Evolutionary conservation across 2,329 filamentous ascomycete species (phyloP).

Genomic region (Trichoderma afroharzianum): DNA sequence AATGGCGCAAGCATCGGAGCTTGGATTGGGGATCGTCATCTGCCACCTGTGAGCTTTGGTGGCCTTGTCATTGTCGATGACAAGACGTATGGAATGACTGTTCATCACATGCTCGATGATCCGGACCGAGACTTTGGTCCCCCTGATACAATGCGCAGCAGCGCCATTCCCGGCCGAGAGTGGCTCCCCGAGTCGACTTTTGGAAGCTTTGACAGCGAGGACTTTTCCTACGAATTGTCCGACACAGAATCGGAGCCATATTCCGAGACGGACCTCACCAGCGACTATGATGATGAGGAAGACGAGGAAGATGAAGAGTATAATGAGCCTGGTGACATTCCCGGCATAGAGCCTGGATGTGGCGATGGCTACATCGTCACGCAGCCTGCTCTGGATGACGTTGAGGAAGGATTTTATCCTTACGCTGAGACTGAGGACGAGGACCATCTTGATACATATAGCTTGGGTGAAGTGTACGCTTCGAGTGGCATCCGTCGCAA

Average conservation of each 20-base stretch:
- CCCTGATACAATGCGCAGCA: slow-evolving; percentile 35
- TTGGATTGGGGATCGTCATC: slow-evolving; percentile 77
- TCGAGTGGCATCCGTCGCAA: slow-evolving; percentile 84
- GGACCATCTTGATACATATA: slow-evolving; percentile 78
- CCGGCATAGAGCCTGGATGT: slow-evolving; percentile 70
- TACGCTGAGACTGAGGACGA: slow-evolving; percentile 66
- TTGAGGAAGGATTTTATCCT: slow-evolving; percentile 78
- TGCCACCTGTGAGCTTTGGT: slow-evolving; percentile 88
- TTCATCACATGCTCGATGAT: slow-evolving; percentile 91
- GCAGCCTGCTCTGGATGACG: slow-evolving; percentile 86
- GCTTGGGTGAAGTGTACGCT: slow-evolving; percentile 79
- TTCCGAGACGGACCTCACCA: slow-evolving; percentile 51
- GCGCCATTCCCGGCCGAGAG: slow-evolving; percentile 36
- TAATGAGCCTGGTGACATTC: slow-evolving; percentile 68
- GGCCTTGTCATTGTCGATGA: slow-evolving; percentile 83
- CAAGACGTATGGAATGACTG: slow-evolving; percentile 87
- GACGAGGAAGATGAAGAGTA: slow-evolving; percentile 55
- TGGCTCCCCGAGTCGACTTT: slow-evolving; percentile 43
- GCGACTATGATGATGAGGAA: slow-evolving; percentile 49
- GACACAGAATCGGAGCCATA: slow-evolving; percentile 56
- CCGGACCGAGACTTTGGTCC: slow-evolving; percentile 45
- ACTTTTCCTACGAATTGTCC: slow-evolving; percentile 59
- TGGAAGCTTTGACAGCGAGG: slow-evolving; percentile 47
- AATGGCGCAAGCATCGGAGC: slow-evolving; percentile 94
- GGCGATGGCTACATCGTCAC: slow-evolving; percentile 79